These are phyloP conservation scores for Colletotrichum orbiculare DNA, from an alignment of 2,329 filamentous ascomycete species.

Conservation along the genomic window DNA sequence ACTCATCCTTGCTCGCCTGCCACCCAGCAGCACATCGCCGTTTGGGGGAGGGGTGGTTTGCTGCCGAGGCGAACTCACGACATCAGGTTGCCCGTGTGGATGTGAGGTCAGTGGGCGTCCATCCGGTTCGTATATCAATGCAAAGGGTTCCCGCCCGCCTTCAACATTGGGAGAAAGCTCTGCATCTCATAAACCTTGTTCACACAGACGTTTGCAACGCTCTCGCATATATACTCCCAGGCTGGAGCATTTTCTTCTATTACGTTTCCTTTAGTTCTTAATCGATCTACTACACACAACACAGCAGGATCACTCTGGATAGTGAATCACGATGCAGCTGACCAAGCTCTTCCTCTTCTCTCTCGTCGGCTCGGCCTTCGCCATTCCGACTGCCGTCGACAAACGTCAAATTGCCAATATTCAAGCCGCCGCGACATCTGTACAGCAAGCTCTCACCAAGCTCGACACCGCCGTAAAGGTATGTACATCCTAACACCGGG, in stretches of 20 bases:
- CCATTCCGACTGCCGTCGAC: conserved; percentile 15
- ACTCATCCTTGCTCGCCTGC: background rate
- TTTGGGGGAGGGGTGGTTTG: conserved; percentile 9
- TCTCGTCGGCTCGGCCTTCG: conserved; percentile 31
- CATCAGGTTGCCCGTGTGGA: conserved; percentile 3
- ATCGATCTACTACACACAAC: background rate
- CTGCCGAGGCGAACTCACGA: conserved; percentile 29
- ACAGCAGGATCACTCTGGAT: conserved; percentile 29
- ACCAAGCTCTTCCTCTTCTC: conserved; percentile 33
- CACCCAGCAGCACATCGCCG: conserved; percentile 1
- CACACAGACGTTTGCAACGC: conserved; percentile 23
- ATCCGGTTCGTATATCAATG: conserved; percentile 26
- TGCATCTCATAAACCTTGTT: conserved; percentile 15
- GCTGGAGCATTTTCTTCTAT: background rate
- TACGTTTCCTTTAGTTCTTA: rapidly evolving
- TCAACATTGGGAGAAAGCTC: background rate
- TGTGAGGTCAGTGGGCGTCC: conserved; percentile 11
- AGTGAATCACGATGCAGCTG: conserved; percentile 35
- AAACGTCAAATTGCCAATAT: conserved; percentile 63
- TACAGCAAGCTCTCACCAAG: conserved; percentile 69
- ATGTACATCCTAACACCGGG: background rate
- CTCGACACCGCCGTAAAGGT: conserved; percentile 45
- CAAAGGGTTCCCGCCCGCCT: conserved; percentile 18
- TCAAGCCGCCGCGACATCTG: conserved; percentile 68
- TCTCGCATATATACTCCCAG: conserved; percentile 27